Conservation (phyloP, 352 stramenopile species). For the Pilasporangium apinafurcum region DNA sequence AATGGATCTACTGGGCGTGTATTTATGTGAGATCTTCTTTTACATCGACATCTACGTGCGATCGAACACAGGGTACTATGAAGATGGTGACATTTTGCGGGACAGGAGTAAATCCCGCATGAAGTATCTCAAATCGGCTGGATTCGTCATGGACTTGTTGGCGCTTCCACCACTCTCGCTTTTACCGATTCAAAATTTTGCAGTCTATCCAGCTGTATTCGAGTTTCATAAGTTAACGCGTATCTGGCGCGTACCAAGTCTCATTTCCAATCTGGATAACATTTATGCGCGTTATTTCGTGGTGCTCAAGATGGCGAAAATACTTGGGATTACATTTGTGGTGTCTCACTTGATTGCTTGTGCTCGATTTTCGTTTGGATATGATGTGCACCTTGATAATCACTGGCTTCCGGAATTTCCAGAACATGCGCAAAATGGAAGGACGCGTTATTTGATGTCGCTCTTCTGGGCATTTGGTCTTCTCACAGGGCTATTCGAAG, state of each 20-base stretch:
- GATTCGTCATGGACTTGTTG: constrained; percentile 42
- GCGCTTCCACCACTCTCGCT: constrained; percentile 45
- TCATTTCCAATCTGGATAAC: constrained; percentile 56
- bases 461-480: constrained; percentile 67
- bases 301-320: constrained; percentile 48
- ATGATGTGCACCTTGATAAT: constrained; percentile 26
- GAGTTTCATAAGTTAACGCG: constrained; percentile 58
- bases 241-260: constrained; percentile 32
- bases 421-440: constrained; percentile 1
- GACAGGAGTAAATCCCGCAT: constrained; percentile 43
- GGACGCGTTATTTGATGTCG: constrained; percentile 40
- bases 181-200: constrained; percentile 10
- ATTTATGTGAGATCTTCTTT: constrained; percentile 56
- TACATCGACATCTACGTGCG: constrained; percentile 61
- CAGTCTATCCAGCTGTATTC: constrained; percentile 22
- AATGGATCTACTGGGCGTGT: constrained; percentile 25
- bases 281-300: constrained; percentile 60
- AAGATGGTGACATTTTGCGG: constrained; percentile 59
- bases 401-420: constrained; percentile 37
- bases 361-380: constrained; percentile 39
- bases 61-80: constrained; percentile 69
- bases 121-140: constrained; percentile 54
- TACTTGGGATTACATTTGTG: constrained; percentile 37
- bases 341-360: constrained; percentile 55
- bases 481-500: constrained; percentile 49